These are phyloP conservation scores for Lenzites betulinus DNA, from an alignment of 768 basidiomycete species.

Conservation along the genomic window DNA sequence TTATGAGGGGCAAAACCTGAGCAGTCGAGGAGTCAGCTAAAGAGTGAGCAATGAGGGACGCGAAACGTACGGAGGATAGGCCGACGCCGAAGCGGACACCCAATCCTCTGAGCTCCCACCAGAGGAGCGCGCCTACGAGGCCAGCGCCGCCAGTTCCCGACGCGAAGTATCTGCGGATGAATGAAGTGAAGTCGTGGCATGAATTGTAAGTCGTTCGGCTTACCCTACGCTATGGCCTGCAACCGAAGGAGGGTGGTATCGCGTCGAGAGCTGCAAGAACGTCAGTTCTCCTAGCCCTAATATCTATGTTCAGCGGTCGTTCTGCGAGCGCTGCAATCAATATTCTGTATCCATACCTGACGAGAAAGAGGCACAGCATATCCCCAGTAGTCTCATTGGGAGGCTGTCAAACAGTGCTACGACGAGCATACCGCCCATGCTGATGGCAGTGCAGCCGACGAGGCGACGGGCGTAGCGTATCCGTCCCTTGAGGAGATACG, in stretches of 20 bases:
- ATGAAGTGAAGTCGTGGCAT: background rate
- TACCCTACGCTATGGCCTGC: slow-evolving; percentile 84
- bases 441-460: slow-evolving; percentile 71
- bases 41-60: background rate
- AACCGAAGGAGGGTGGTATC: slow-evolving; percentile 66
- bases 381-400: slow-evolving; percentile 73
- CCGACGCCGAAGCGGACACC: slow-evolving; percentile 86
- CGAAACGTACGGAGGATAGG: slow-evolving; percentile 68
- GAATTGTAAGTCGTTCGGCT: slow-evolving; percentile 17
- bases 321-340: background rate
- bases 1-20: slow-evolving; percentile 80
- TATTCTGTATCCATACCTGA: slow-evolving; percentile 52
- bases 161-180: slow-evolving; percentile 72
- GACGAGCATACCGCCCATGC: slow-evolving; percentile 85
- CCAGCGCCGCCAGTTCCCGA: slow-evolving; percentile 95
- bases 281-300: slow-evolving; percentile 92
- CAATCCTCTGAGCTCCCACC: slow-evolving; percentile 89
- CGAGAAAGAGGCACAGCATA: slow-evolving; percentile 82
- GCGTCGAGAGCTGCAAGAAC: slow-evolving; percentile 90
- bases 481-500: slow-evolving; percentile 83
- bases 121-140: slow-evolving; percentile 86
- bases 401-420: slow-evolving; percentile 74
- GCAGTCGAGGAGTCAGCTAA: background rate
- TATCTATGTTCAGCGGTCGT: background rate
- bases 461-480: slow-evolving; percentile 81